Conservation (phyloP, 176 grass and related monocot genomes). For the Avena insularis region DNA sequence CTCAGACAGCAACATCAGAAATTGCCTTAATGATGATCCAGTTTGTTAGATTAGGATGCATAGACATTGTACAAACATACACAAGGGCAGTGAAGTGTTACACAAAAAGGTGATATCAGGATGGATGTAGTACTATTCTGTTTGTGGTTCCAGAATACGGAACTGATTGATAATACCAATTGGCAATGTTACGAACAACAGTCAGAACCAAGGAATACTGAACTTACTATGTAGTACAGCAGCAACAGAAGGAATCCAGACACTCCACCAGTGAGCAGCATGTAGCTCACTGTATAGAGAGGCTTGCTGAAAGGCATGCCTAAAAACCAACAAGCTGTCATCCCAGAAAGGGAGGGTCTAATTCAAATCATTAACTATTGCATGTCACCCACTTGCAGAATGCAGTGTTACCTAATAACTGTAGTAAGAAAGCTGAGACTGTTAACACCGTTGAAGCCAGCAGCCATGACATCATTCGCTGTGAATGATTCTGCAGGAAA, state of each 20-base stretch:
- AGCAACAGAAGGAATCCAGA: conserved; percentile 78
- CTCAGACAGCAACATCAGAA: neutral
- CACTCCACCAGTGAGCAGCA: conserved; percentile 78
- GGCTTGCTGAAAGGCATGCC: conserved; percentile 97
- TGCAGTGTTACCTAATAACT: conserved; percentile 65
- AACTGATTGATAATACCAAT: neutral
- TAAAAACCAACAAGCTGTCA: conserved; percentile 46
- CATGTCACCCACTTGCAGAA: neutral
- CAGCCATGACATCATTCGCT: conserved; percentile 72
- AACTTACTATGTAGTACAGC: conserved; percentile 86
- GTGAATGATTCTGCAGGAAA: conserved; percentile 65
- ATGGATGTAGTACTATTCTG: neutral
- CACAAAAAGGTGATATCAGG: conserved; percentile 3
- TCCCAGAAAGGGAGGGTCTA: conserved; percentile 28
- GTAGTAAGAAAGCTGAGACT: conserved; percentile 67
- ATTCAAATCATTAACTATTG: conserved; percentile 6
- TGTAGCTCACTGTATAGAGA: conserved; percentile 88
- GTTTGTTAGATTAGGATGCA: neutral
- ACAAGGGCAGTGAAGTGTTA: neutral
- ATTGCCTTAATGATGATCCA: conserved; percentile 26
- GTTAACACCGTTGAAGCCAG: conserved; percentile 60
- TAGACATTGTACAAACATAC: conserved; percentile 5
- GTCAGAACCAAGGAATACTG: conserved; percentile 1
- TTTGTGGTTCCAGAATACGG: neutral
- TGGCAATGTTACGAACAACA: neutral